These are phyloP conservation scores for Eucalyptus tenuipes DNA, from an alignment of 345 rosid species.

Conservation along the genomic window DNA sequence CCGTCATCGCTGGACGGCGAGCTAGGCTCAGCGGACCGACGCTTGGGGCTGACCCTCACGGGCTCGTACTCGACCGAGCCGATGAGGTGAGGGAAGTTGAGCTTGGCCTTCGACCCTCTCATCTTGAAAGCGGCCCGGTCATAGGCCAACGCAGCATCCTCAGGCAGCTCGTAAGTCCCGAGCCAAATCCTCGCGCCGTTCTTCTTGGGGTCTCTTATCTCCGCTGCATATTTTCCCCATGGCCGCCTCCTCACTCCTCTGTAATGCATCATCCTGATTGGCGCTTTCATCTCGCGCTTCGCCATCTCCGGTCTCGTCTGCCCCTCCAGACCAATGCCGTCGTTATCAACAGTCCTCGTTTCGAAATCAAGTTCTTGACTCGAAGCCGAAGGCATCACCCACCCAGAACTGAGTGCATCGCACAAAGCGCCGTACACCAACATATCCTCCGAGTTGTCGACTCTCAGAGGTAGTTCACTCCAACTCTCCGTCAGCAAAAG, in stretches of 20 bases:
- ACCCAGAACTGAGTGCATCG: slow-evolving; percentile 14
- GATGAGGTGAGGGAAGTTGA: slow-evolving; percentile 29
- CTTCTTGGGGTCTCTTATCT: slow-evolving; percentile 39
- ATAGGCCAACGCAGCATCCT: slow-evolving; percentile 41
- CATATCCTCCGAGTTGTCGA: slow-evolving; percentile 26
- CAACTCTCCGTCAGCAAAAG: slow-evolving; percentile 14
- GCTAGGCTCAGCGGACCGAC: slow-evolving; percentile 11
- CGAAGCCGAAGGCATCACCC: slow-evolving; percentile 3
- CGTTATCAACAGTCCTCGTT: not conserved
- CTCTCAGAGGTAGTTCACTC: slow-evolving; percentile 22
- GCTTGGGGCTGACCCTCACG: slow-evolving; percentile 22
- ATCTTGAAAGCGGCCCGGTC: slow-evolving; percentile 33
- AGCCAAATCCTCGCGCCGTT: slow-evolving; percentile 39
- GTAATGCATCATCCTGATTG: slow-evolving; percentile 4
- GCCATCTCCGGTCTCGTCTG: not conserved
- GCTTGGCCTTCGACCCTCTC: slow-evolving; percentile 33
- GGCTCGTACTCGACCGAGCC: slow-evolving; percentile 19
- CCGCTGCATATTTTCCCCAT: slow-evolving; percentile 43
- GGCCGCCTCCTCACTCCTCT: slow-evolving; percentile 40
- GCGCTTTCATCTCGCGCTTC: not conserved
- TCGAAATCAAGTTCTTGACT: not conserved
- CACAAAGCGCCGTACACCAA: slow-evolving; percentile 5
- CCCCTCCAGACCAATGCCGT: not conserved
- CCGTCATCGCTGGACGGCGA: not conserved
- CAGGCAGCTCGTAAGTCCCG: slow-evolving; percentile 32